Base-by-base conservation (phyloP, 2,329 filamentous ascomycete genomes). In the Biscogniauxia mediterranea region DNA sequence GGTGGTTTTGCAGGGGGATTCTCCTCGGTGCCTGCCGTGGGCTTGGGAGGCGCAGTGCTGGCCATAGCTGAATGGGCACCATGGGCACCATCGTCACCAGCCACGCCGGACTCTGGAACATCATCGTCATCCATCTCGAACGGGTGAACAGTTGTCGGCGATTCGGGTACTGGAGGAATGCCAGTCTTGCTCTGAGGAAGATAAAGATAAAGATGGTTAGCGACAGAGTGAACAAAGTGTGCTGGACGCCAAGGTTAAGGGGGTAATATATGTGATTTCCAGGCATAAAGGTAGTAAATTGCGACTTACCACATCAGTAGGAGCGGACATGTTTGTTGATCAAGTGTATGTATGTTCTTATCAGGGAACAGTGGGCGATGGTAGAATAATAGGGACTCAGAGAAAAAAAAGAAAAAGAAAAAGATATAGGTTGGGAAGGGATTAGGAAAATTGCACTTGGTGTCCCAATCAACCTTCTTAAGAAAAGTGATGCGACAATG, bases 1-100 rank as follows among this genome's bases (percentile, higher is more conserved):
- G 93, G 93, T 32, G 93, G 93, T 79, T 97, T 96, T 50, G 90
- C 84, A 13, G 93, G 93, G 23, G 69, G 71, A 54, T 80, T 76
- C 21, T 76, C 74, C 32, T 73, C 66, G 5, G 66, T 54, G 55
- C 64, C 54, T 67, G 77, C 56, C 74, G 75, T 64, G 71, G 78
- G 7, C 74, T 74, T 17, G 7, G 64, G 32, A 7, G 66, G 20
- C 13, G 69, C 56, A 5, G 66, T 54, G 5, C 70, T 70, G 52
- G 69, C 64, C 42, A 73, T 58, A 32, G 28, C 28, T 32, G 28
- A 32, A 32, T 32, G 28, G 61, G 66, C 55, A 60, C 58, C 56
- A 67, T 71, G 59, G 68, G 70, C 55, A 69, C 65, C 58, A 56
- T 84, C 82, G 61, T 79, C 79, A 61, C 75, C 77, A 59, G 80